phyloP scores from a whole-genome alignment of 2,329 filamentous ascomycete genomes.

The Reticulascus tulasneorum region DNA sequence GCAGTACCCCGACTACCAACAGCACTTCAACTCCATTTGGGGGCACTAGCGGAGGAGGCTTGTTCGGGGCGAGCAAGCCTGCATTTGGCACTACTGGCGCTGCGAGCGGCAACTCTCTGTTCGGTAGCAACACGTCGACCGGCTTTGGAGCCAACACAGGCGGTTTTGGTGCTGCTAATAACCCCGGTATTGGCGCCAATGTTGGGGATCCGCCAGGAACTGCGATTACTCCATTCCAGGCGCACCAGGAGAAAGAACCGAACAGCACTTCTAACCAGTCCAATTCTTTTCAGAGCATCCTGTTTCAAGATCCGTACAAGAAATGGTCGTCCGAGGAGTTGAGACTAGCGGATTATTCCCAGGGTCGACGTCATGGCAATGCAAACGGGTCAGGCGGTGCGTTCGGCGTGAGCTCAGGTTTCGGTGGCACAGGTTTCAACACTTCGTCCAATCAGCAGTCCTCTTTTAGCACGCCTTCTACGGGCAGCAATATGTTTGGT shows the following conservation, averaged over 20 bases:
- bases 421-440: conserved; percentile 46
- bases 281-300: conserved; percentile 73
- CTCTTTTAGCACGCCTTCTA: conserved; percentile 35
- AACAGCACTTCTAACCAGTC: conserved; percentile 46
- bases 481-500: conserved; percentile 35
- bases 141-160: conserved; percentile 33
- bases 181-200: conserved; percentile 47
- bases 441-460: conserved; percentile 29
- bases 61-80: conserved; percentile 53
- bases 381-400: conserved; percentile 77
- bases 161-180: conserved; percentile 40
- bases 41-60: conserved; percentile 36
- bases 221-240: conserved; percentile 62
- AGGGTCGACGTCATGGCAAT: conserved; percentile 81
- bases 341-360: conserved; percentile 79
- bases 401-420: conserved; percentile 66
- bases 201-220: conserved; percentile 65
- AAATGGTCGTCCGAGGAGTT: conserved; percentile 90
- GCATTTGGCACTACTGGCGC: conserved; percentile 47
- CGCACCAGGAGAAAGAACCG: conserved; percentile 70
- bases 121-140: conserved; percentile 36
- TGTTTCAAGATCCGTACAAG: conserved; percentile 75
- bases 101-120: conserved; percentile 37
- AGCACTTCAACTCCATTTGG: conserved; percentile 35
- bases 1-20: conserved; percentile 24